Conservation (phyloP, 805 yeast genomes). For the Candida suzukii region DNA sequence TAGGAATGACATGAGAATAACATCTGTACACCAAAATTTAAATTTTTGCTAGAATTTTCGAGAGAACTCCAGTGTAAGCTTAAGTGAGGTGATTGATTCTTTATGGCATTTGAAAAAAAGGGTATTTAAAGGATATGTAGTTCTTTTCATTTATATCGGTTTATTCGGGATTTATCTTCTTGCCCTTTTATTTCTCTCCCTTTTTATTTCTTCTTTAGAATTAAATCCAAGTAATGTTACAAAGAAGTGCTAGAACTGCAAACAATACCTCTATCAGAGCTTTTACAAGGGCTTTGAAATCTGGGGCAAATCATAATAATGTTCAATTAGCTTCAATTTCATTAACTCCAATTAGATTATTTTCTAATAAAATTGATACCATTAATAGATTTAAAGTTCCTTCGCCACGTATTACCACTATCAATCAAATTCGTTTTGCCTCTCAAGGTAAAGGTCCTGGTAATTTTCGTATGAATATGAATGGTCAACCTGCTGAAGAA, state of each 20-base stretch:
- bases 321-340: background rate
- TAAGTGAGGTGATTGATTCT: too few species aligned
- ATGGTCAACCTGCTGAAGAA: constrained; percentile 25
- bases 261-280: background rate
- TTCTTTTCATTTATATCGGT: too few species aligned
- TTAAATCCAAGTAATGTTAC: background rate
- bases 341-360: background rate
- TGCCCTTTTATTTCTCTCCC: too few species aligned
- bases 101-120: too few species aligned
- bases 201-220: too few species aligned
- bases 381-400: background rate
- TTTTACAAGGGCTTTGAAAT: background rate
- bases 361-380: background rate
- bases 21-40: too few species aligned
- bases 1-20: too few species aligned
- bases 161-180: too few species aligned
- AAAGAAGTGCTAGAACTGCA: background rate
- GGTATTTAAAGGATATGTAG: too few species aligned
- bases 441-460: constrained; percentile 1
- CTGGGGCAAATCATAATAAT: background rate
- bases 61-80: too few species aligned
- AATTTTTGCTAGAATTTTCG: background rate
- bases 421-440: constrained; percentile 1
- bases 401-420: too few species aligned
- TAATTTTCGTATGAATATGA: constrained; percentile 23